These are phyloP conservation scores for Immersiella caudata DNA, from an alignment of 495 filamentous ascomycete species.

Conservation along the genomic window DNA sequence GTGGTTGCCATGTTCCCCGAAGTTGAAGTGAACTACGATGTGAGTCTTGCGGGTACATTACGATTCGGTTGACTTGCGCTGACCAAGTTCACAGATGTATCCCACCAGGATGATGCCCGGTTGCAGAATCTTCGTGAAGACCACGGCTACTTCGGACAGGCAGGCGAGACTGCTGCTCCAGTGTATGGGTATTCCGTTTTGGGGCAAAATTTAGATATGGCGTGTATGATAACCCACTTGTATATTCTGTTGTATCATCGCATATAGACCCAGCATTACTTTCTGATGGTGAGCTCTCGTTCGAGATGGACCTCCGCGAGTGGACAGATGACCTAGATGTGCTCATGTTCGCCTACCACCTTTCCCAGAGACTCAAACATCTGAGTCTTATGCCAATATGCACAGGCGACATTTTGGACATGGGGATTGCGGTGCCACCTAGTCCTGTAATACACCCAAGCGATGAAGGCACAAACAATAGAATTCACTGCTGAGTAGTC, in stretches of 20 bases:
- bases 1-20: conserved; percentile 84
- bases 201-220: conserved; percentile 62
- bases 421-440: too few relatives aligned
- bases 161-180: conserved; percentile 86
- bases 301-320: too few relatives aligned
- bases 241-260: conserved; percentile 25
- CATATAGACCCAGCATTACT: conserved; percentile 9
- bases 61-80: conserved; percentile 6
- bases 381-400: too few relatives aligned
- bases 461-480: too few relatives aligned
- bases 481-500: too few relatives aligned
- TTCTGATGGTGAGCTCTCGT: not conserved
- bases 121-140: conserved; percentile 84
- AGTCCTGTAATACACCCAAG: too few relatives aligned
- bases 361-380: too few relatives aligned
- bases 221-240: conserved; percentile 30
- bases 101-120: conserved; percentile 77
- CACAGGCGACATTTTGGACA: too few relatives aligned
- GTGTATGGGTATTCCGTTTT: conserved; percentile 81
- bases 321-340: too few relatives aligned
- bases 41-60: conserved; percentile 53
- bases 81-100: conserved; percentile 29
- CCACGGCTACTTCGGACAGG: conserved; percentile 82
- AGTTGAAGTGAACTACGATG: conserved; percentile 88
- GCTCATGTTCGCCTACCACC: too few relatives aligned